Evolutionary conservation across 305 asterid genomes (phyloP), one percentile per base, ranked within the genome.

Genomic region (Rubia balearica): DNA sequence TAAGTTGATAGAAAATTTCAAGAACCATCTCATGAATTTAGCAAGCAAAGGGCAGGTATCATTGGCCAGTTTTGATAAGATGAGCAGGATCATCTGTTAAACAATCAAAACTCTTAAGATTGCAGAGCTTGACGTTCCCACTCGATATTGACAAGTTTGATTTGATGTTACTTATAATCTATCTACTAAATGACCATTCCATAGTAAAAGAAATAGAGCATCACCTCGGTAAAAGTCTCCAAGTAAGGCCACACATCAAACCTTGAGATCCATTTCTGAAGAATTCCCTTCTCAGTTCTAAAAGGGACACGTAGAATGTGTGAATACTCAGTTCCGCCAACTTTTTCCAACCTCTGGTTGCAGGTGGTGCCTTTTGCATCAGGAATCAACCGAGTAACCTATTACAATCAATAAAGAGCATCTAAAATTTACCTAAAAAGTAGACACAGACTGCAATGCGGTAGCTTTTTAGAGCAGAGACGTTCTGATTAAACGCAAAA

Each of bases 161-260:
- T 51, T 3, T 6, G 2, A 51, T 17, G 59, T 17, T n/a, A 33
- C 33, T 30, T 30, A 17, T 51, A 6, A 5, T 17, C 7, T 51
- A 51, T 6, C 24, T 51, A 51, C 59, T 17, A 51, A 17, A 51
- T 51, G 24, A 11, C 1, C 43, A 49, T 72, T 38, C 10, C 19
- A 30, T 6, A 13, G 36, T 21, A 14, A 48, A 72, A 49, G 12
- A 51, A 19, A 19, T 41, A 11, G 33, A 36, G 16, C 11, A 13
- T 76, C 76, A 91, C 98, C 97, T 87, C 90, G 0, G 99, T 78
- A 81, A 83, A 95, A 68, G 81, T 86, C 87, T 95, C 99, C 69
- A 95, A 83, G 83, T 95, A 95, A 46, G 99, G 99, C 99, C 99
- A 95, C 61, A 95, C 86, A 70, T 95, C 98, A 68, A 95, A 95